Evolutionary conservation across 1,284 basidiomycete genomes (phyloP), one percentile per base, ranked within the genome.

Genomic region (Bondarzewia mesenterica): DNA sequence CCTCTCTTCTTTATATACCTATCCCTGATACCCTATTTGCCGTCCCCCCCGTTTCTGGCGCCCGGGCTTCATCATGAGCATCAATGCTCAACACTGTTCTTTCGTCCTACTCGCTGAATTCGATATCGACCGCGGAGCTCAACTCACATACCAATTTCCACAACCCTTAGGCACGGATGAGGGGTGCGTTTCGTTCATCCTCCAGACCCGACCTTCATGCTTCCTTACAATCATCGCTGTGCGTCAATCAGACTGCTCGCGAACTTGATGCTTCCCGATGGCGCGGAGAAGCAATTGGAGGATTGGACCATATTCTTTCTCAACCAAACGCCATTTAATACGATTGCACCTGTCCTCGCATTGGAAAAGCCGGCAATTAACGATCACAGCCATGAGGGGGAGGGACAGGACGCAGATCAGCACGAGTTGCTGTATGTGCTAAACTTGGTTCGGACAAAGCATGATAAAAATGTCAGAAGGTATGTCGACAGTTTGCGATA

Each of bases 271-370:
- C 76, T 99, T 15, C 95, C 95, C 1, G 95, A 99, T 64, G 96
- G 96, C 12, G 93, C 93, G 12, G 96, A 99, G 65, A 81, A 88
- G 44, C 86, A 95, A 54, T 71, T 86, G 15, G 92, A 96, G 64
- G 95, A 99, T 65, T 99, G 94, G 95, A 99, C 95, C 4, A 83
- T 97, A 48, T 98, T 99, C 75, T 97, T 96, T 64, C 79, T 98
- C 44, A 96, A 96, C 61, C 93, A 96, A 68, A 91, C 89, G 0
- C 75, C 82, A 0, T 88, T 85, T 65, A 91, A 92, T 60, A 86
- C 83, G 8, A 89, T 94, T 55, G 80, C 82, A 4, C 87, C 90
- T 5, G 77, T 90, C n/a, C 74, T 92, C 38, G 81, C 86, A 0
- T 66, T 87, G 52, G 85, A 87, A 52, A 77, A 74, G 0, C 72